phyloP scores from a whole-genome alignment of 352 stramenopile species.

The Pythium diclinum region DNA sequence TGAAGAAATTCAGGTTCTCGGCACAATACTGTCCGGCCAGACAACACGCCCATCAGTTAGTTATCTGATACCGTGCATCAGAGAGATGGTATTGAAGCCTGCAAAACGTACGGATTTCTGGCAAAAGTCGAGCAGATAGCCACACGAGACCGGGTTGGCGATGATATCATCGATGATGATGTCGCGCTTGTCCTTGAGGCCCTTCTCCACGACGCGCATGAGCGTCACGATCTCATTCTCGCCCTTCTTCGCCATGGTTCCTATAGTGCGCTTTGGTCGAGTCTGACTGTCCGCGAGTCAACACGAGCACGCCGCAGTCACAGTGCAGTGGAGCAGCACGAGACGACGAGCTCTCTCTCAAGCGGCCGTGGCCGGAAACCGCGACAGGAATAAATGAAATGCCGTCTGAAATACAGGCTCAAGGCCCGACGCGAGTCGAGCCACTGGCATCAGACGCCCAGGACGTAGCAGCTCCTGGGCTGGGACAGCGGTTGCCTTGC shows the following conservation, averaged over 20 bases:
- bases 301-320: constrained; percentile 1
- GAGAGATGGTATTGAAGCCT: background rate
- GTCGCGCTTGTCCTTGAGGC: constrained; percentile 65
- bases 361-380: constrained; percentile 10
- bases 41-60: constrained; percentile 3
- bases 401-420: background rate
- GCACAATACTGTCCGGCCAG: constrained; percentile 55
- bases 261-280: background rate
- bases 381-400: constrained; percentile 28
- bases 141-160: constrained; percentile 80
- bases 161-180: constrained; percentile 85
- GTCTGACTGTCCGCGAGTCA: background rate
- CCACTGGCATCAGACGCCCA: background rate
- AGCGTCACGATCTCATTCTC: constrained; percentile 69
- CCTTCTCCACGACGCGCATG: constrained; percentile 66
- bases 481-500: background rate
- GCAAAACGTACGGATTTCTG: constrained; percentile 66
- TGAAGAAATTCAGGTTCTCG: constrained; percentile 87
- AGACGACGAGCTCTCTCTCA: background rate
- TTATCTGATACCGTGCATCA: background rate
- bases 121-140: constrained; percentile 84
- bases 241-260: constrained; percentile 60
- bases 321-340: constrained; percentile 2
- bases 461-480: background rate
- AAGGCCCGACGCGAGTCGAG: background rate